A percentile compares a stretch with the other conserved stretches of the same genome.
Evolutionary conservation across 139 green algal genomes (phyloP).

Genomic region (Closterium sp.): DNA sequence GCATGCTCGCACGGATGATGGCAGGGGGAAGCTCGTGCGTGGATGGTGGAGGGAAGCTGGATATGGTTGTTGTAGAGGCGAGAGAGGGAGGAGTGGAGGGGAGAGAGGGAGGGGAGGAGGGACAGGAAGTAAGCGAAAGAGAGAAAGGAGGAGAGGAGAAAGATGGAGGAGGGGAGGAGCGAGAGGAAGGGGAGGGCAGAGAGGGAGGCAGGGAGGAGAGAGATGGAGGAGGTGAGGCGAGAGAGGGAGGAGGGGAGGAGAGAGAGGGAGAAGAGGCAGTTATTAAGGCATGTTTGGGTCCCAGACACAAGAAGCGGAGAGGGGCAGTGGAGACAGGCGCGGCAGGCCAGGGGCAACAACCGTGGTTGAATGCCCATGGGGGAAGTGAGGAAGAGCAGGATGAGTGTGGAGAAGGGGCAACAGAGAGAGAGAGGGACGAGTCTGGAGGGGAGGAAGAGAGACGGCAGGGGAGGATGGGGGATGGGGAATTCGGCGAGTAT

Average conservation of each 20-base stretch:
- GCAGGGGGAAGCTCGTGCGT: not conserved
- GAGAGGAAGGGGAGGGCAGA: too few relatives aligned
- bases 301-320: not conserved
- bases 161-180: too few relatives aligned
- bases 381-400: not conserved
- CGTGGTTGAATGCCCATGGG: not conserved
- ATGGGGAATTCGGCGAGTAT: not conserved
- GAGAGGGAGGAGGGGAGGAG: too few relatives aligned
- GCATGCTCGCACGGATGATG: too few relatives aligned
- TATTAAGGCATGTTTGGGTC: not conserved
- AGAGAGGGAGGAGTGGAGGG: not conserved
- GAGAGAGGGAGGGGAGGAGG: too few relatives aligned
- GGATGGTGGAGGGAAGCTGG: not conserved
- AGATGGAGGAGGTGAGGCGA: too few relatives aligned
- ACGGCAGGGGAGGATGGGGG: not conserved
- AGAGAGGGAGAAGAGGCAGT: not conserved
- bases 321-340: not conserved
- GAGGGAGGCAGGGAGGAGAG: too few relatives aligned
- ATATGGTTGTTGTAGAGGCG: not conserved
- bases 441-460: not conserved
- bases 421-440: too few relatives aligned
- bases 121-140: not conserved
- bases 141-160: not conserved
- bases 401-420: not conserved
- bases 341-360: not conserved